Conservation (phyloP, 805 yeast genomes). For the Wickerhamiella lipophila region DNA sequence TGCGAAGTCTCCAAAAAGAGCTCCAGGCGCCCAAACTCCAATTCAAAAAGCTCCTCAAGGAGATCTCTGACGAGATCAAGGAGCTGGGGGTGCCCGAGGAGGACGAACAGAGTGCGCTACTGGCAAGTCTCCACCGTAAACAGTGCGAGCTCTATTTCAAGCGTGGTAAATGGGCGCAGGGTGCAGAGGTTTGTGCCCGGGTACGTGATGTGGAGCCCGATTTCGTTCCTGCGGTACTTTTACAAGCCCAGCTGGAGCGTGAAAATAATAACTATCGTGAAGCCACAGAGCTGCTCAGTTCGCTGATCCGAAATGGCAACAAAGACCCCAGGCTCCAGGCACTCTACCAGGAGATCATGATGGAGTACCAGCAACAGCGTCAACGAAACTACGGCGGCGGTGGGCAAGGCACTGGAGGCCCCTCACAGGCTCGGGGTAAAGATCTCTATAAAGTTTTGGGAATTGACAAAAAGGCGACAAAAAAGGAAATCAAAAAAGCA, state of each 20-base stretch:
- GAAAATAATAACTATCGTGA: constrained; percentile 19
- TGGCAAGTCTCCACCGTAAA: constrained; percentile 16
- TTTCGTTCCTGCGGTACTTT: constrained; percentile 23
- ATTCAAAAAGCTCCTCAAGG: constrained; percentile 1
- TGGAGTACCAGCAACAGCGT: constrained; percentile 23
- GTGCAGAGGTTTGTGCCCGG: constrained; percentile 22
- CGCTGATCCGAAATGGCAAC: constrained; percentile 15
- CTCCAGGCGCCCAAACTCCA: constrained; percentile 18
- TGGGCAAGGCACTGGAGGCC: not conserved
- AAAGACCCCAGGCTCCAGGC: constrained; percentile 17
- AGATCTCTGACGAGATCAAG: constrained; percentile 13
- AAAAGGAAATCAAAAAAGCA: constrained; percentile 63
- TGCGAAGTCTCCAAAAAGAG: constrained; percentile 22
- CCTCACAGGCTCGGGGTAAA: constrained; percentile 25
- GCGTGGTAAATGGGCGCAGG: constrained; percentile 21
- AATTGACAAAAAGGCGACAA: constrained; percentile 52
- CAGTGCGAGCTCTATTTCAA: constrained; percentile 22
- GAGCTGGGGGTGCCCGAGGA: constrained; percentile 13
- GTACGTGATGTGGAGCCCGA: constrained; percentile 23
- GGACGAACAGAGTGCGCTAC: constrained; percentile 17
- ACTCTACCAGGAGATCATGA: constrained; percentile 23
- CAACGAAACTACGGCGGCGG: not conserved
- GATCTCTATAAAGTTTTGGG: constrained; percentile 76
- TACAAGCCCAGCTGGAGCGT: constrained; percentile 23
- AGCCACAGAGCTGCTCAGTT: constrained; percentile 21